A percentile compares a stretch with the other conserved stretches of the same genome.
phyloP scores from a whole-genome alignment of 352 stramenopile species.

The Globisporangium sylvaticum region DNA sequence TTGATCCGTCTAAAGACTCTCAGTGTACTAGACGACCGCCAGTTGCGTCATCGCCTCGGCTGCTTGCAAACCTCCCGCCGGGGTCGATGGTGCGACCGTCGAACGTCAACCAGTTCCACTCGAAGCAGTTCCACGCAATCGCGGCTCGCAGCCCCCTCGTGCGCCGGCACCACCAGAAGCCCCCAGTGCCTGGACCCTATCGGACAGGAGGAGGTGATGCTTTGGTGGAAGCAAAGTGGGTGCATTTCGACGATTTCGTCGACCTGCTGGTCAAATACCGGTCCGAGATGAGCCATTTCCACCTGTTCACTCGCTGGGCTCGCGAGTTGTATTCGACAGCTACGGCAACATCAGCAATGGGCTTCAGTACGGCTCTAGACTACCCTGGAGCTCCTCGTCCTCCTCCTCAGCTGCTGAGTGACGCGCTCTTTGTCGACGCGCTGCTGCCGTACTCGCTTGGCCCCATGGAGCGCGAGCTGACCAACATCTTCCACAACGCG shows the following conservation, averaged over 20 bases:
- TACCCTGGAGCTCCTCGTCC: background rate
- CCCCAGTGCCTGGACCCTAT: background rate
- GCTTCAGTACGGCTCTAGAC: background rate
- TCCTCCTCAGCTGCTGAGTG: slow-evolving; percentile 32
- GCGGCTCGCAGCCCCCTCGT: slow-evolving; percentile 48
- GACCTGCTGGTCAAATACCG: slow-evolving; percentile 58
- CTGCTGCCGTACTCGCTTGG: slow-evolving; percentile 43
- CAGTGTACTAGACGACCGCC: background rate
- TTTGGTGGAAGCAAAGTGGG: slow-evolving; percentile 21
- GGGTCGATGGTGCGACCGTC: slow-evolving; percentile 29
- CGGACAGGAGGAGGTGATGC: background rate
- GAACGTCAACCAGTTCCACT: slow-evolving; percentile 64
- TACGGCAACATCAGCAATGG: slow-evolving; percentile 1
- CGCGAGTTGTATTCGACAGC: slow-evolving; percentile 48
- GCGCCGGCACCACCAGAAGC: slow-evolving; percentile 18
- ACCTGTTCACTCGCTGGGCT: slow-evolving; percentile 52
- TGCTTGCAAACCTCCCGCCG: background rate
- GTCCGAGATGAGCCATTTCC: slow-evolving; percentile 61
- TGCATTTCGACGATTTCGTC: slow-evolving; percentile 60
- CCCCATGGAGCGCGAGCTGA: slow-evolving; percentile 44
- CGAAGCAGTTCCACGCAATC: slow-evolving; percentile 41
- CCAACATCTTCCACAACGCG: slow-evolving; percentile 67
- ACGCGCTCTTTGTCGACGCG: slow-evolving; percentile 40
- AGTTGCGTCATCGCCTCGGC: background rate
- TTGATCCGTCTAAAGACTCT: background rate